phyloP scores from a whole-genome alignment of 2,329 filamentous ascomycete genomes.

The Epichloe typhina region DNA sequence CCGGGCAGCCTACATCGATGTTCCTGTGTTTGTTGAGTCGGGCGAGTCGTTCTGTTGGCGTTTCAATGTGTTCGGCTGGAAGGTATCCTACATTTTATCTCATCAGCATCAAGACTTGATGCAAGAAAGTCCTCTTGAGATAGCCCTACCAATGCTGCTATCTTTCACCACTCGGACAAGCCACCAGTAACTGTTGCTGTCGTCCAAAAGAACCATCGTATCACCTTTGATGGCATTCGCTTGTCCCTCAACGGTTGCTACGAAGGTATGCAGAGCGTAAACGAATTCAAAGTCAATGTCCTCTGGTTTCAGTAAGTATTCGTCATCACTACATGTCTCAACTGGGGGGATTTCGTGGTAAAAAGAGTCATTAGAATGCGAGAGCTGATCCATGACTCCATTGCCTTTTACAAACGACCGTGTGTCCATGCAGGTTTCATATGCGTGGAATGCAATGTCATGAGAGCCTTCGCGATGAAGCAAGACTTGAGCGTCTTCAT shows the following conservation, averaged over 20 bases:
- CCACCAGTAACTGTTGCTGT: conserved; percentile 99
- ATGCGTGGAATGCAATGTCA: not conserved
- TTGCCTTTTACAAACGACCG: not conserved
- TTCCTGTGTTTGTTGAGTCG: conserved; percentile 96
- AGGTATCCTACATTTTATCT: conserved; percentile 58
- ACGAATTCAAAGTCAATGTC: conserved; percentile 99
- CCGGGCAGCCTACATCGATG: conserved; percentile 60
- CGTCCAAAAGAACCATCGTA: conserved; percentile 94
- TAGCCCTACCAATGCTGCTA: conserved; percentile 63
- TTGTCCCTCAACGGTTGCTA: conserved; percentile 94
- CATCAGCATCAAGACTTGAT: not conserved
- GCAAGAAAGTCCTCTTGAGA: not conserved
- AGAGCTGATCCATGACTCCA: not conserved
- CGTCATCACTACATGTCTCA: conserved; percentile 60
- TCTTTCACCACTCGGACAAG: conserved; percentile 94
- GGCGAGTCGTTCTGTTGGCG: conserved; percentile 85
- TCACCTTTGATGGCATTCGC: conserved; percentile 97
- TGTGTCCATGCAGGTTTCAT: not conserved
- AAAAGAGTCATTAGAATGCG: conserved; percentile 26
- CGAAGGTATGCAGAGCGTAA: conserved; percentile 93
- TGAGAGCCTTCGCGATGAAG: not conserved
- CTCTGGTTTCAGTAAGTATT: conserved; percentile 88
- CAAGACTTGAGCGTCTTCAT: not conserved
- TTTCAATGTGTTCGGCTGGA: conserved; percentile 96
- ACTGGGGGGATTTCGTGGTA: conserved; percentile 37